These are phyloP conservation scores for Xylaria nigripes DNA, from an alignment of 495 filamentous ascomycete species.

Conservation along the genomic window DNA sequence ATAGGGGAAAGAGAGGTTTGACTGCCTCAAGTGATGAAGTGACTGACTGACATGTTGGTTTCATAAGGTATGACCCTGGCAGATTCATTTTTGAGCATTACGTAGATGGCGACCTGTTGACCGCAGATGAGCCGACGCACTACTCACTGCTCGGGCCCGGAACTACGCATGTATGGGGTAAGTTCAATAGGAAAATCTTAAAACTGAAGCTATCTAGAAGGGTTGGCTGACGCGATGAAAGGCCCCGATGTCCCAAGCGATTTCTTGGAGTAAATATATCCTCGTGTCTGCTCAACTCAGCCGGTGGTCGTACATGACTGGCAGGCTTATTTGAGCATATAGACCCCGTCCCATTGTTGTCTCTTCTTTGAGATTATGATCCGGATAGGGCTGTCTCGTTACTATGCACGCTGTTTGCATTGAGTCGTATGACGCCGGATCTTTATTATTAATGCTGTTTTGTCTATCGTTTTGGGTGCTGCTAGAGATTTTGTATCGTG, in stretches of 20 bases:
- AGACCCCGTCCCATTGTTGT: background rate
- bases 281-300: background rate
- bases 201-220: background rate
- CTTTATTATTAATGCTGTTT: background rate
- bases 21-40: background rate
- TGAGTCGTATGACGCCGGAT: too few relatives aligned
- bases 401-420: background rate
- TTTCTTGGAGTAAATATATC: slow-evolving; percentile 11
- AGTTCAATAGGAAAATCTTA: slow-evolving; percentile 13
- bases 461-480: background rate
- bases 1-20: too few relatives aligned
- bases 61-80: slow-evolving; percentile 49
- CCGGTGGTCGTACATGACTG: background rate
- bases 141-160: slow-evolving; percentile 33
- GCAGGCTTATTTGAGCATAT: background rate
- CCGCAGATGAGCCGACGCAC: slow-evolving; percentile 48
- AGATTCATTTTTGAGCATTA: slow-evolving; percentile 58
- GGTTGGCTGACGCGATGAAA: slow-evolving; percentile 5
- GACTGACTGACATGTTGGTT: background rate
- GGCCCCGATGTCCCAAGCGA: slow-evolving; percentile 19
- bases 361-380: background rate
- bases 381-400: background rate
- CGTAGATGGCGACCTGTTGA: slow-evolving; percentile 62
- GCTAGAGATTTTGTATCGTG: background rate
- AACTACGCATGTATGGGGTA: slow-evolving; percentile 45